These are phyloP conservation scores for Mycena galopus DNA, from an alignment of 768 basidiomycete genomes.

Conservation along the genomic window DNA sequence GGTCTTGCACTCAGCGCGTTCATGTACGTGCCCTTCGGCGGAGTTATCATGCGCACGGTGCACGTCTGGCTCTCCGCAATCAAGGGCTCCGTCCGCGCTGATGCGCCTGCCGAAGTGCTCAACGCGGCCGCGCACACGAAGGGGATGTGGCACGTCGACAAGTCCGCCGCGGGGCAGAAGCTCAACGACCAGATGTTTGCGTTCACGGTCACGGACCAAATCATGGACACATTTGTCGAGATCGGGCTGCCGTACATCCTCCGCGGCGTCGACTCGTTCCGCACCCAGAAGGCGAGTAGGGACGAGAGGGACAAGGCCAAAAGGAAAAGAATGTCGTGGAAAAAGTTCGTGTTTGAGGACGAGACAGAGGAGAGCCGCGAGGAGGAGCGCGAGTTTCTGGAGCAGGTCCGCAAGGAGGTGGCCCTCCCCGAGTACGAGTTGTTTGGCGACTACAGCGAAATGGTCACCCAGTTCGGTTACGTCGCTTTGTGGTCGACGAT, in stretches of 20 bases:
- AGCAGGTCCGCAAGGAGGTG: conserved; percentile 84
- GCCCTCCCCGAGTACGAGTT: conserved; percentile 74
- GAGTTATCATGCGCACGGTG: conserved; percentile 77
- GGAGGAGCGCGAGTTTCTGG: conserved; percentile 81
- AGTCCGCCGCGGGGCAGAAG: conserved; percentile 64
- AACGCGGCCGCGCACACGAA: conserved; percentile 46
- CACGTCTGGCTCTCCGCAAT: conserved; percentile 62
- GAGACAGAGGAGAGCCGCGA: conserved; percentile 75
- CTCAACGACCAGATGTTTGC: conserved; percentile 93
- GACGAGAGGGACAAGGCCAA: conserved; percentile 49
- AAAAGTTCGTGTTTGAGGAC: conserved; percentile 84
- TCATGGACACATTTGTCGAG: conserved; percentile 81
- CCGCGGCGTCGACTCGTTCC: conserved; percentile 67
- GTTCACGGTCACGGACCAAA: conserved; percentile 90
- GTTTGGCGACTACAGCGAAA: conserved; percentile 82
- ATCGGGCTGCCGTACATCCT: conserved; percentile 85
- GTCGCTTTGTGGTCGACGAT: conserved; percentile 93
- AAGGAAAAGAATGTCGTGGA: conserved; percentile 69
- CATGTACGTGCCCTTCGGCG: conserved; percentile 95
- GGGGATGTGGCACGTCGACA: conserved; percentile 67
- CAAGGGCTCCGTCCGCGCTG: conserved; percentile 40
- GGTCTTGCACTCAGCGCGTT: conserved; percentile 93
- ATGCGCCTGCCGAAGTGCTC: conserved; percentile 36
- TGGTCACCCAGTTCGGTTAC: conserved; percentile 96
- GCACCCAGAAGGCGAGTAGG: conserved; percentile 80